Base-by-base conservation (phyloP, 2,329 filamentous ascomycete species). In the Hypoxylon sp. region DNA sequence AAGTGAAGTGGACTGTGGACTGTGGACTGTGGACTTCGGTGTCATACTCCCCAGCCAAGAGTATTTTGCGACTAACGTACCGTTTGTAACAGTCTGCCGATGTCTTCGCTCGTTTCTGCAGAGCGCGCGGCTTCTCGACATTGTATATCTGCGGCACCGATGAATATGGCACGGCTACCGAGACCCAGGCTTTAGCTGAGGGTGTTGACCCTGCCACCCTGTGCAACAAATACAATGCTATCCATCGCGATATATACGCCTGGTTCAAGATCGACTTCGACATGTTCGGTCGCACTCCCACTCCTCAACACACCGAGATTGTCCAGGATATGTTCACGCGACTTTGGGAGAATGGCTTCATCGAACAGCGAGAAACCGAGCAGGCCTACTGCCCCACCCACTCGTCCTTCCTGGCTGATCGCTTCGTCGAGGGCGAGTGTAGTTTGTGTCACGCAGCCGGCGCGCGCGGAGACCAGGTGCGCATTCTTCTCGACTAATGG, bases 231-330 rank as follows among this genome's bases (percentile, higher is more conserved):
- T 97, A 96, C 82, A 92, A 96, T 80, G 88, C 88, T 72, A 88
- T 97, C 62, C 94, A 97, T 80, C 89, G 93, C 72, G 92, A 91
- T 50, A 91, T 97, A 69, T 98, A 98, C 79, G 87, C 96, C 77
- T 97, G 94, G 93, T 99, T 99, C 81, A 88, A 93, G 75, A 94
- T 98, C 74, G 89, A 87, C 61, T 98, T 98, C 76, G 94, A 98
- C 80, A 90, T 94, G 78, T 99, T 98, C 76, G 95, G 94, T 66
- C 90, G 94, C 62, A 98, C 95, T 4, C 93, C 94, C 2, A 98
- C 94, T 17, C 80, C 87, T 56, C 87, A 95, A 73, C 95, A 98
- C 6, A 97, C 93, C 20, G 87, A 93, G 70, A 98, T 99, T 72
- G 92, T 94, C 8, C 95, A 98, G 79, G 88, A 92, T 67, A 94